phyloP scores from a whole-genome alignment of 139 green algal genomes.

The Micromonas pusilla region DNA sequence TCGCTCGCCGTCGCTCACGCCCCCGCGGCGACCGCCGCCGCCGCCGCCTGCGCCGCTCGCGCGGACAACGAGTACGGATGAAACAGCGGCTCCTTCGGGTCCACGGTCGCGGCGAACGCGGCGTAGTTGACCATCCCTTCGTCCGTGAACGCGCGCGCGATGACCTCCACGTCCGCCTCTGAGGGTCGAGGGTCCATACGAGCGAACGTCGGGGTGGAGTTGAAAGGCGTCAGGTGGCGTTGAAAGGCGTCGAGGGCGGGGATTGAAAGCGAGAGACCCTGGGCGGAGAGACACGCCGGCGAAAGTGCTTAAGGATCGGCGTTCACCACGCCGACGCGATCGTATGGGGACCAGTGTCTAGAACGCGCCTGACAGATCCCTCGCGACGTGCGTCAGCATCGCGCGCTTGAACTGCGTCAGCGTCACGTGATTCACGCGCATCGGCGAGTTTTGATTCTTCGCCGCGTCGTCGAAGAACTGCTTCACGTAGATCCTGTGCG shows the following conservation, averaged over 20 bases:
- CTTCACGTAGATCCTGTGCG: slow-evolving; percentile 35
- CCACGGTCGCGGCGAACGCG: slow-evolving; percentile 28
- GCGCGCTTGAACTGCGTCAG: slow-evolving; percentile 36
- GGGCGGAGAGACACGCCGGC: too few relatives aligned
- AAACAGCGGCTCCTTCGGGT: slow-evolving; percentile 18
- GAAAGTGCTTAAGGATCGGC: too few relatives aligned
- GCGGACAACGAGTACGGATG: slow-evolving; percentile 11
- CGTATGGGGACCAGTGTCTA: too few relatives aligned
- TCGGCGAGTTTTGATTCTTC: slow-evolving; percentile 31
- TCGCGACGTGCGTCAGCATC: slow-evolving; percentile 26
- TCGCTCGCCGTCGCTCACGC: too few relatives aligned
- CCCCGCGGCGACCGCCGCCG: too few relatives aligned
- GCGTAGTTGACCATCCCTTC: slow-evolving; percentile 42
- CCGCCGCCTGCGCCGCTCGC: too few relatives aligned
- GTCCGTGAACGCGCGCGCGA: slow-evolving; percentile 29
- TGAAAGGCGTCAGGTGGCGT: too few relatives aligned
- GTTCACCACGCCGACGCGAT: too few relatives aligned
- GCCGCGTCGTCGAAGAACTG: slow-evolving; percentile 37
- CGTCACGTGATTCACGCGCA: slow-evolving; percentile 34
- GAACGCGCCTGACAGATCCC: slow-evolving; percentile 10
- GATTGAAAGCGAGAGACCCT: too few relatives aligned
- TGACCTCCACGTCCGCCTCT: slow-evolving; percentile 25
- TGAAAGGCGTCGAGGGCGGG: too few relatives aligned
- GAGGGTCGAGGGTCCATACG: too few relatives aligned
- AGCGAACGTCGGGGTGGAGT: too few relatives aligned